Base-by-base conservation (phyloP, 164 flowering plant species). In the Kingdonia uniflora region DNA sequence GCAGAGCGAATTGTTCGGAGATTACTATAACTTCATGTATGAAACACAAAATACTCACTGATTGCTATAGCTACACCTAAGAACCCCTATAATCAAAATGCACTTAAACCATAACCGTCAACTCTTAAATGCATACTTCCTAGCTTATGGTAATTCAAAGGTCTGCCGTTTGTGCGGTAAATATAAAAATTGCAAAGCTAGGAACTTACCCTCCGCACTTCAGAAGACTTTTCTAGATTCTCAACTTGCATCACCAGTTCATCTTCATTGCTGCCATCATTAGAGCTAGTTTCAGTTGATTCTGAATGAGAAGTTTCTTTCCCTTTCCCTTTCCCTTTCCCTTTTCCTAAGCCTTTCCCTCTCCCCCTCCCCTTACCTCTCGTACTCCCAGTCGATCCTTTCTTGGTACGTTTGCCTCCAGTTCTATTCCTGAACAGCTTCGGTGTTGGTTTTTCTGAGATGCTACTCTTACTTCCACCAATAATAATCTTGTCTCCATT, bases 171-270 rank as follows among this genome's bases (percentile, higher is more conserved):
- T 29, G 35, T 29, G 8, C 8, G 35, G 8, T 3, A 29, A 3
- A 29, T 29, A 3, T 29, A 29, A 29, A 29, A 3, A 29, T 29
- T 29, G 21, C 17, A 43, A 43, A 47, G 45, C 23, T 47, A 24
- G 29, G 46, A 50, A 46, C 76, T 70, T 74, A 87, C 96, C 80
- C 77, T 65, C 22, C 88, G 82, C 53, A 77, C 58, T 69, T 56
- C 59, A 29, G 29, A 56, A 15, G 54, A 46, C 17, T 35, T 62
- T 44, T 66, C 66, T 19, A 49, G 53, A 22, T 52, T 62, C 22
- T 72, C 67, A 43, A 6, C 53, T 22, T 52, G 61, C 40, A 52
- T 22, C 46, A 68, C 66, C 55, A 49, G 58, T 22, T 53, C 72
- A 46, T 49, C 43, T 41, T 64, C 46, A 55, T 52, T 23, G 6